Evolutionary conservation across 1,284 basidiomycete species (phyloP).

Genomic region (Inonotus hispidus): DNA sequence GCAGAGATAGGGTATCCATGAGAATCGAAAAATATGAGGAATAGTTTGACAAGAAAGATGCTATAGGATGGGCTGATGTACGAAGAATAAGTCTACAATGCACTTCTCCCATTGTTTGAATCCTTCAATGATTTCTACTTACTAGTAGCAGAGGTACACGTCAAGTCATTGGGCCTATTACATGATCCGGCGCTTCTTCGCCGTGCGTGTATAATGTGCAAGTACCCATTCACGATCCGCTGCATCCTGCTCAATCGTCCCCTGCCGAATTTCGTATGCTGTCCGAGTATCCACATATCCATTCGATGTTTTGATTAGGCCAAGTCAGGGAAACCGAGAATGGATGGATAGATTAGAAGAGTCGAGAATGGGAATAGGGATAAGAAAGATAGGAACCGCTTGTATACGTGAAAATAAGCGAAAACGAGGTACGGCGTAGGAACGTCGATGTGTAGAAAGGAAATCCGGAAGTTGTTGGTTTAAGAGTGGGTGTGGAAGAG

Average conservation of each 20-base stretch:
- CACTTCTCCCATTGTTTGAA: neutral
- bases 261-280: constrained; percentile 98
- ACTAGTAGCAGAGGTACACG: too few species aligned
- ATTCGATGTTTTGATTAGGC: neutral
- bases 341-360: neutral
- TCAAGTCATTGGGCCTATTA: too few species aligned
- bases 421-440: too few species aligned
- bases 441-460: neutral
- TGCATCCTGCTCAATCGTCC: constrained; percentile 91
- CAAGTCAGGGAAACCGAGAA: neutral
- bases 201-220: constrained; percentile 89
- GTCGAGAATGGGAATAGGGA: too few species aligned
- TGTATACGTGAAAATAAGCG: too few species aligned
- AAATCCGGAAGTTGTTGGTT: neutral
- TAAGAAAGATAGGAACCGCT: too few species aligned
- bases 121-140: neutral
- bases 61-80: too few species aligned
- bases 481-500: neutral
- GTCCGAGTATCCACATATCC: neutral
- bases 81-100: too few species aligned
- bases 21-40: too few species aligned
- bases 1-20: too few species aligned
- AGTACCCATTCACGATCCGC: constrained; percentile 98
- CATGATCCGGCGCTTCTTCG: constrained; percentile 76
- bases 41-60: too few species aligned